Percentiles rank a stretch among this genome's conserved stretches.
These are phyloP conservation scores for Eucalyptus sp. DNA, from an alignment of 345 rosid species.

Conservation along the genomic window DNA sequence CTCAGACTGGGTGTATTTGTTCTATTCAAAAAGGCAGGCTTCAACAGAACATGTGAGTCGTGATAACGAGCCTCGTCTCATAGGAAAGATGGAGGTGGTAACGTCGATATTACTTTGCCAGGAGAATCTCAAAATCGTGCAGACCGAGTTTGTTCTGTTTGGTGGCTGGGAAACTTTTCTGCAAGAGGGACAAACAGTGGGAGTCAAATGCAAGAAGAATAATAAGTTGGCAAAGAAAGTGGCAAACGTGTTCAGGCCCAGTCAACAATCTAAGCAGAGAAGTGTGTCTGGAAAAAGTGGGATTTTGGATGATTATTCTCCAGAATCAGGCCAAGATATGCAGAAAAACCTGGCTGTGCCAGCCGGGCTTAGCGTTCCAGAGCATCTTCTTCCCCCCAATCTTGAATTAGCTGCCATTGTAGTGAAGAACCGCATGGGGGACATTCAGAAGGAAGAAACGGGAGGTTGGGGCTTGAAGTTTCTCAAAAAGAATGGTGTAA, in stretches of 20 bases:
- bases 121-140: constrained; percentile 30
- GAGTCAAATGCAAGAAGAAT: constrained; percentile 22
- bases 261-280: constrained; percentile 44
- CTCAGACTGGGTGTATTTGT: constrained; percentile 38
- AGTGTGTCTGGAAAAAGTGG: neutral
- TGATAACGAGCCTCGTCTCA: constrained; percentile 25
- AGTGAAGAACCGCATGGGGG: constrained; percentile 43
- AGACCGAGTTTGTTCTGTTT: constrained; percentile 72
- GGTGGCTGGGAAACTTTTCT: constrained; percentile 23
- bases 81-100: constrained; percentile 65
- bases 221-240: constrained; percentile 68
- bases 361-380: constrained; percentile 18
- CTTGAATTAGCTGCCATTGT: constrained; percentile 69
- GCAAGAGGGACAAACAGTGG: constrained; percentile 14
- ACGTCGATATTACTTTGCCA: constrained; percentile 41
- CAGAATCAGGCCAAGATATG: constrained; percentile 28
- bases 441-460: constrained; percentile 10
- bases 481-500: constrained; percentile 33
- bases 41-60: constrained; percentile 19
- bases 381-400: constrained; percentile 47
- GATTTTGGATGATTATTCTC: constrained; percentile 12
- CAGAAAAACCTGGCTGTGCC: constrained; percentile 16
- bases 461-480: constrained; percentile 98
- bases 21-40: constrained; percentile 33
- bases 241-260: constrained; percentile 38